Conservation (phyloP, 2,329 filamentous ascomycete species). For the Fusarium vanettenii region DNA sequence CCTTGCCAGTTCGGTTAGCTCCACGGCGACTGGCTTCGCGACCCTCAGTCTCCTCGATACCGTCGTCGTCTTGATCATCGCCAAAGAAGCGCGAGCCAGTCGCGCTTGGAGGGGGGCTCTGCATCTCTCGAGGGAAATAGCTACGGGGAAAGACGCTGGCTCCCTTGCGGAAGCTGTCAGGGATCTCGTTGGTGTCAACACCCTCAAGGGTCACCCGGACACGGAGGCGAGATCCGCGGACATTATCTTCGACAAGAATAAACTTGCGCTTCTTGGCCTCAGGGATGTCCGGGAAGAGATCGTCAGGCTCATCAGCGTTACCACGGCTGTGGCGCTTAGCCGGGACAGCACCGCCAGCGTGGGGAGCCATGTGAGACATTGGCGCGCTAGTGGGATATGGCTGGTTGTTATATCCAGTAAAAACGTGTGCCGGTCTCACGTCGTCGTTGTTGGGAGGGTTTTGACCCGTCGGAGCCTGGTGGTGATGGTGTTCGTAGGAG, state of each 20-base stretch:
- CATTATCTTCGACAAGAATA: constrained; percentile 91
- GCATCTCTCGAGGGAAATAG: constrained; percentile 95
- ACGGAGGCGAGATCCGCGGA: constrained; percentile 82
- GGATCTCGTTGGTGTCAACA: constrained; percentile 95
- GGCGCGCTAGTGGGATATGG: constrained; percentile 65
- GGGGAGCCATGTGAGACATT: constrained; percentile 70
- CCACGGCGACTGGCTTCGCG: constrained; percentile 53
- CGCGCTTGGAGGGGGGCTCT: constrained; percentile 81
- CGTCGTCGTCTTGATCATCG: constrained; percentile 70
- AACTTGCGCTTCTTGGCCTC: constrained; percentile 95
- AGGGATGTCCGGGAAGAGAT: constrained; percentile 88
- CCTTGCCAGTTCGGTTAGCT: constrained; percentile 46
- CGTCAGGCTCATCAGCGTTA: constrained; percentile 70
- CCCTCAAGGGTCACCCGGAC: constrained; percentile 94
- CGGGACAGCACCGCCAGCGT: constrained; percentile 51
- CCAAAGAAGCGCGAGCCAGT: constrained; percentile 81
- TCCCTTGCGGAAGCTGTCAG: constrained; percentile 90
- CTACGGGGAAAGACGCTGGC: constrained; percentile 92
- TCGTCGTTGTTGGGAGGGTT: constrained; percentile 65
- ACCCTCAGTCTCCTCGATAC: constrained; percentile 63
- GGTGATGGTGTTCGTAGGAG: constrained; percentile 75
- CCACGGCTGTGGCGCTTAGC: constrained; percentile 53
- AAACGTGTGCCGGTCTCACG: constrained; percentile 79
- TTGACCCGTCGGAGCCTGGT: constrained; percentile 68
- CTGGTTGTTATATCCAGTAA: constrained; percentile 75